Conservation (phyloP, 306 rosid species). For the Begonia peltatifolia region DNA sequence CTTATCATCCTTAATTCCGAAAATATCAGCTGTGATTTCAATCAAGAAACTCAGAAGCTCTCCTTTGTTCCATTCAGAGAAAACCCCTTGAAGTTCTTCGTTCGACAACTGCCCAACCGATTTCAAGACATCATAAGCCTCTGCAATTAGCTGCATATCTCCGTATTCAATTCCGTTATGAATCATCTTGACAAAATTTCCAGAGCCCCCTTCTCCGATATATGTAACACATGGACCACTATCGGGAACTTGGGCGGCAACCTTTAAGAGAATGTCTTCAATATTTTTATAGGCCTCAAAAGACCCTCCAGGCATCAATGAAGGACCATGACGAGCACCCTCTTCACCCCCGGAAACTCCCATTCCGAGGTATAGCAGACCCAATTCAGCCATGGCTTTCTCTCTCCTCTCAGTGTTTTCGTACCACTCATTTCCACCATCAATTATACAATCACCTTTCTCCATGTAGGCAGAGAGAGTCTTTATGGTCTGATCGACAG, state of each 20-base stretch:
- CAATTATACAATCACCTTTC: conserved; percentile 29
- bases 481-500: conserved; percentile 25
- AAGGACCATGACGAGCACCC: conserved; percentile 25
- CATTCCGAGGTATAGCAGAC: conserved; percentile 28
- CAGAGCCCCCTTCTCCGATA: too few relatives aligned
- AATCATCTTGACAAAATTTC: too few relatives aligned
- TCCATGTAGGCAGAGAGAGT: conserved; percentile 22
- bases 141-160: too few relatives aligned
- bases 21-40: conserved; percentile 43
- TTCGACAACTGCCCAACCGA: conserved; percentile 24
- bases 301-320: conserved; percentile 32
- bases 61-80: conserved; percentile 26
- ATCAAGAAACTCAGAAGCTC: conserved; percentile 29
- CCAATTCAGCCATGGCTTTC: conserved; percentile 22
- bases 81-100: conserved; percentile 23
- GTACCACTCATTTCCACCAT: conserved; percentile 31
- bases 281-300: conserved; percentile 22
- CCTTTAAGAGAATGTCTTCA: conserved; percentile 28
- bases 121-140: too few relatives aligned
- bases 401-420: conserved; percentile 26
- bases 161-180: too few relatives aligned
- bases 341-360: conserved; percentile 30
- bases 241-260: conserved; percentile 34
- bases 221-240: conserved; percentile 12
- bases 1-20: conserved; percentile 44